Evolutionary conservation across 164 flowering plant species (phyloP).

Genomic region (Nymphaea thermarum): DNA sequence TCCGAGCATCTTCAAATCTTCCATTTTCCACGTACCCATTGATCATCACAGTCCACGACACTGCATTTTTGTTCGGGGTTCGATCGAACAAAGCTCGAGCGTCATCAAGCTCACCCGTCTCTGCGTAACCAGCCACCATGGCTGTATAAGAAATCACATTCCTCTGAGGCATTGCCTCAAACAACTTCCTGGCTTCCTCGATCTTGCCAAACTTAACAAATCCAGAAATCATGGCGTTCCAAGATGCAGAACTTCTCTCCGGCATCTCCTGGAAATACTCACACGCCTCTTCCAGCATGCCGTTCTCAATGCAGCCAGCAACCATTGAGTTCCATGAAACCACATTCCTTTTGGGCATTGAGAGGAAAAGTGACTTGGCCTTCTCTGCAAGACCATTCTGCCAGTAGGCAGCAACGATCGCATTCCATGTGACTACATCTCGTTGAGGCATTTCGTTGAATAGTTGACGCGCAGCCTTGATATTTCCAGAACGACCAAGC

Average conservation of each 20-base stretch:
- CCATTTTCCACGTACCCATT: constrained; percentile 38
- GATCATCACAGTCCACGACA: constrained; percentile 52
- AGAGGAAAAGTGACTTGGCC: constrained; percentile 22
- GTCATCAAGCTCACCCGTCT: constrained; percentile 24
- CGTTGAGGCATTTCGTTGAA: constrained; percentile 67
- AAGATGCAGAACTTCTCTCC: constrained; percentile 47
- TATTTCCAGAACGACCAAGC: constrained; percentile 17
- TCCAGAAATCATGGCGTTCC: constrained; percentile 93
- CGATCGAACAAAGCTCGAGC: constrained; percentile 31
- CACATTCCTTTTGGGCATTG: constrained; percentile 32
- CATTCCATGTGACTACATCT: constrained; percentile 63
- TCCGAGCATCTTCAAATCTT: constrained; percentile 23
- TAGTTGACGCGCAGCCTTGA: constrained; percentile 52
- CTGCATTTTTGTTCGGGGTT: constrained; percentile 24
- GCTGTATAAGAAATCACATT: constrained; percentile 41
- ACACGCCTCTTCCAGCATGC: constrained; percentile 24
- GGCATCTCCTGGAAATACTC: constrained; percentile 35
- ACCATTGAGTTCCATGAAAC: constrained; percentile 58
- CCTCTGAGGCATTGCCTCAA: constrained; percentile 35
- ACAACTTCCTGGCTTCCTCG: constrained; percentile 25
- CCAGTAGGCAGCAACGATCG: constrained; percentile 37
- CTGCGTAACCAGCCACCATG: constrained; percentile 38
- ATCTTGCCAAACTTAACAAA: constrained; percentile 28
- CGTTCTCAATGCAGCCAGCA: constrained; percentile 48
- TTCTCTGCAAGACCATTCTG: constrained; percentile 25